Percentiles rank a stretch among this genome's conserved stretches.
Evolutionary conservation across 2,329 filamentous ascomycete species (phyloP).

Genomic region (Pseudogymnoascus sp.): DNA sequence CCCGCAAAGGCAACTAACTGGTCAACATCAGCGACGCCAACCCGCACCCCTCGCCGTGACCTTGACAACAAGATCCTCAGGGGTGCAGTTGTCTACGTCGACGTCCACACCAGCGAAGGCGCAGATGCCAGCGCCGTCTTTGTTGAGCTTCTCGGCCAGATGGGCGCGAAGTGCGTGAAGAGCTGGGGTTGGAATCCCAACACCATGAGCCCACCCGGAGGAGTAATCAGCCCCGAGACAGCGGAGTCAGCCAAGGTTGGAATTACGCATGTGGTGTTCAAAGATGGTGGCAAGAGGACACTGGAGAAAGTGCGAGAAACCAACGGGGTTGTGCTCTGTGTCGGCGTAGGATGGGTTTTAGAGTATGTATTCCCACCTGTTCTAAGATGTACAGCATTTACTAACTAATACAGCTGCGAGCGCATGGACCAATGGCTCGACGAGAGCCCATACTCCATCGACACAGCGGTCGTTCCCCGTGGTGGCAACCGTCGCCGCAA

Average conservation of each 20-base stretch:
- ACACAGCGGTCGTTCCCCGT: slow-evolving; percentile 58
- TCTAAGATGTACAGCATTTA: slow-evolving; percentile 19
- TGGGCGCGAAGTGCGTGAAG: slow-evolving; percentile 74
- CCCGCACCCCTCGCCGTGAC: slow-evolving; percentile 47
- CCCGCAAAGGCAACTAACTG: slow-evolving; percentile 44
- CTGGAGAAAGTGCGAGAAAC: slow-evolving; percentile 71
- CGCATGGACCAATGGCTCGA: slow-evolving; percentile 69
- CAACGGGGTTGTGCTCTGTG: slow-evolving; percentile 69
- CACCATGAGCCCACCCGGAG: not conserved
- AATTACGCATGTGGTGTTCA: slow-evolving; percentile 85
- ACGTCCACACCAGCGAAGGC: slow-evolving; percentile 76
- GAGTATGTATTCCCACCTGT: slow-evolving; percentile 52
- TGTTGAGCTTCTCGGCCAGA: slow-evolving; percentile 66
- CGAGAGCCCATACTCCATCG: slow-evolving; percentile 60
- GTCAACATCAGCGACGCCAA: slow-evolving; percentile 48
- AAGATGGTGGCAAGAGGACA: slow-evolving; percentile 74
- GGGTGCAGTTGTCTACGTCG: slow-evolving; percentile 72
- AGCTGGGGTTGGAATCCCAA: slow-evolving; percentile 65
- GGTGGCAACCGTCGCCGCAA: slow-evolving; percentile 66
- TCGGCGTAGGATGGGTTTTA: slow-evolving; percentile 81
- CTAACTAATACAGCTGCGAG: slow-evolving; percentile 53
- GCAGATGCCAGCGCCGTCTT: slow-evolving; percentile 76
- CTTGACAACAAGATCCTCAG: slow-evolving; percentile 48
- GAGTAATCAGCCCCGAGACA: slow-evolving; percentile 8
- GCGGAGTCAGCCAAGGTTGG: slow-evolving; percentile 47